These are phyloP conservation scores for Fusarium siculi DNA, from an alignment of 2,329 filamentous ascomycete genomes.

Conservation along the genomic window DNA sequence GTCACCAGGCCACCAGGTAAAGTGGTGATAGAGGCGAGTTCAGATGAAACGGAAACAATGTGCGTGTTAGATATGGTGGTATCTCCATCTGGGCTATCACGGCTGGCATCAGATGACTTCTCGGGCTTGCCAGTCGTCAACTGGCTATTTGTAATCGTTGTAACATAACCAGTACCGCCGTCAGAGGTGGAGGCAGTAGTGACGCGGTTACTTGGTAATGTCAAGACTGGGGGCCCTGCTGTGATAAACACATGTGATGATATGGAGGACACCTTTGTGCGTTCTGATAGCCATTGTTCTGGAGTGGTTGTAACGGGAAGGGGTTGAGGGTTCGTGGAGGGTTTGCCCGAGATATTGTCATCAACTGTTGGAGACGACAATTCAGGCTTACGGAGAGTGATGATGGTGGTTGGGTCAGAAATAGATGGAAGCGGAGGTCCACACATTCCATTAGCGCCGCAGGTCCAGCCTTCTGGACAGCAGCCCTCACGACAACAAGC, in stretches of 20 bases:
- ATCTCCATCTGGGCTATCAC: too few species aligned
- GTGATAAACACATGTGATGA: neutral
- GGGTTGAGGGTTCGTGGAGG: rapidly evolving
- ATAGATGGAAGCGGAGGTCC: neutral
- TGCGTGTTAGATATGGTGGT: too few species aligned
- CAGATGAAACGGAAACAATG: too few species aligned
- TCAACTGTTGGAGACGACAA: neutral
- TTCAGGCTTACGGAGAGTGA: neutral
- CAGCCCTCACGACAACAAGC: neutral
- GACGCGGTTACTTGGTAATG: neutral
- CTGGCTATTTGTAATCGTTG: rapidly evolving
- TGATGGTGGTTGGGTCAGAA: neutral
- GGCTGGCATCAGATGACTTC: too few species aligned
- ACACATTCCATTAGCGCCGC: neutral
- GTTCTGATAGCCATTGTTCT: too few species aligned
- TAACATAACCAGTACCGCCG: too few species aligned
- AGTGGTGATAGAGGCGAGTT: too few species aligned
- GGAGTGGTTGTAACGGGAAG: neutral
- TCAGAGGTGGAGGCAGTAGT: too few species aligned
- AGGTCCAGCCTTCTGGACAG: neutral
- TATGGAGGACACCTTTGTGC: neutral
- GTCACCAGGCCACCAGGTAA: neutral
- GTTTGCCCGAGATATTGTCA: rapidly evolving
- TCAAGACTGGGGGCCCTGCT: neutral
- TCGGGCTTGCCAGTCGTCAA: rapidly evolving